These are phyloP conservation scores for Phaeolepiota aurea DNA, from an alignment of 768 basidiomycete species.

Conservation along the genomic window DNA sequence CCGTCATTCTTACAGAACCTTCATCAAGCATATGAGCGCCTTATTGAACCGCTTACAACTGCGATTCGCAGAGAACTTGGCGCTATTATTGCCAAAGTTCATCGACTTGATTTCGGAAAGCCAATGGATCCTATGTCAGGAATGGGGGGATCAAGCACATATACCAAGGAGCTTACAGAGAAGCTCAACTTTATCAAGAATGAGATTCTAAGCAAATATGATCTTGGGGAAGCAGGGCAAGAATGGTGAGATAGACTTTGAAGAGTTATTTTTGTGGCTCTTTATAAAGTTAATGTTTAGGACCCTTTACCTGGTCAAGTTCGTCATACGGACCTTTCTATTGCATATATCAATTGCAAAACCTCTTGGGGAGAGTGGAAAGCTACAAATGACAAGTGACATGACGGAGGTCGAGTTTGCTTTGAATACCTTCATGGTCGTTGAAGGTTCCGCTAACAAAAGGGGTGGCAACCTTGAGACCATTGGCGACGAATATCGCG, in stretches of 20 bases:
- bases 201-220: constrained; percentile 67
- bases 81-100: constrained; percentile 73
- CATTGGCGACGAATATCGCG: constrained; percentile 82
- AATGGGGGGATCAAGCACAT: constrained; percentile 66
- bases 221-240: constrained; percentile 60
- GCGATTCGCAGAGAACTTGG: constrained; percentile 77
- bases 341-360: constrained; percentile 90
- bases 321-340: constrained; percentile 80
- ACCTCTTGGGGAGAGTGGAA: constrained; percentile 87
- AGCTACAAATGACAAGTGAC: constrained; percentile 89
- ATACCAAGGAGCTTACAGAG: constrained; percentile 89
- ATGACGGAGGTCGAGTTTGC: constrained; percentile 97
- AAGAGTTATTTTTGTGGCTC: background rate
- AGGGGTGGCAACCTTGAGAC: constrained; percentile 61
- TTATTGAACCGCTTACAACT: constrained; percentile 53
- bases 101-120: constrained; percentile 78
- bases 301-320: constrained; percentile 61
- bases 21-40: constrained; percentile 32
- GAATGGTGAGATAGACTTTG: constrained; percentile 49
- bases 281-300: constrained; percentile 25
- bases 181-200: constrained; percentile 76
- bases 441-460: constrained; percentile 45
- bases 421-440: constrained; percentile 63
- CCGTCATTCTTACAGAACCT: constrained; percentile 1
- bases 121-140: constrained; percentile 56